These are phyloP conservation scores for Lithospermum erythrorhizon DNA, from an alignment of 257 asterid species.

Conservation along the genomic window DNA sequence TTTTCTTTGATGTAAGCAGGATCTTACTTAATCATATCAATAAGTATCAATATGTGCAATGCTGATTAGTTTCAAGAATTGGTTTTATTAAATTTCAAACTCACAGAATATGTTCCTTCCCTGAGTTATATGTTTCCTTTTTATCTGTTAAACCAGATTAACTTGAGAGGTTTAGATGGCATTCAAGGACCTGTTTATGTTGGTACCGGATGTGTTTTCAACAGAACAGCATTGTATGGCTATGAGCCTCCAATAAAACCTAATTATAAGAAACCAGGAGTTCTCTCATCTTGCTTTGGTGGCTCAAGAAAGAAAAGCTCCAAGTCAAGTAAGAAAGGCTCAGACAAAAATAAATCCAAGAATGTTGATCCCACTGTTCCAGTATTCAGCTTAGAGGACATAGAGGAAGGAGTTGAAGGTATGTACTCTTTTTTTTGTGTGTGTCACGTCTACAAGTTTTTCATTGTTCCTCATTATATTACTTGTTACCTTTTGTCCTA, in stretches of 20 bases:
- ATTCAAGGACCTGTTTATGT: constrained; percentile 71
- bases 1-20: constrained; percentile 20
- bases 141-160: constrained; percentile 28
- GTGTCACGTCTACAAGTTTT: not conserved
- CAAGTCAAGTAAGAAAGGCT: constrained; percentile 28
- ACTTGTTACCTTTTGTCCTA: not conserved
- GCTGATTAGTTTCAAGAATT: too few relatives aligned
- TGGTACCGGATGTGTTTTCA: constrained; percentile 65
- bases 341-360: constrained; percentile 31
- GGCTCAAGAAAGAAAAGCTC: constrained; percentile 29
- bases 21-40: too few relatives aligned
- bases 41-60: too few relatives aligned
- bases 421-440: not conserved
- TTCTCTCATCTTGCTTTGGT: constrained; percentile 42
- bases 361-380: constrained; percentile 36
- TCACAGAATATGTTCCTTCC: too few relatives aligned
- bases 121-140: too few relatives aligned
- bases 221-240: constrained; percentile 66
- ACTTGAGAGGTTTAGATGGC: constrained; percentile 71
- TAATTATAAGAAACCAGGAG: constrained; percentile 36
- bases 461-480: not conserved
- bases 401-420: constrained; percentile 68
- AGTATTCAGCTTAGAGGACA: constrained; percentile 47
- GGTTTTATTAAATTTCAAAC: too few relatives aligned
- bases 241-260: constrained; percentile 38